These are phyloP conservation scores for Syzygium oleosum DNA, from an alignment of 345 rosid species.

Conservation along the genomic window DNA sequence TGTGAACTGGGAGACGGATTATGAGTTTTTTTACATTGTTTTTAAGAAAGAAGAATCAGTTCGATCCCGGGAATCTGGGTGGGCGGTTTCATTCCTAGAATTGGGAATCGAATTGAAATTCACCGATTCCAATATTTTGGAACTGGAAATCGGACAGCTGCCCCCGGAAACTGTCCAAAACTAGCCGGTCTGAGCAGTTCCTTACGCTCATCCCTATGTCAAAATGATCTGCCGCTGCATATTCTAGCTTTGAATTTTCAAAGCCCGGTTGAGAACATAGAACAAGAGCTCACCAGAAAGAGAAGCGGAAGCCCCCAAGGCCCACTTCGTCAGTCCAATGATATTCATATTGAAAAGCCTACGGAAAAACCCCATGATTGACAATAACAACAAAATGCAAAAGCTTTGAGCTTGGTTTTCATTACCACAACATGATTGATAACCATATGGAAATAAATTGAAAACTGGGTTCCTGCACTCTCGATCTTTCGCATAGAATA, in stretches of 20 bases:
- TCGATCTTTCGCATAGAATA: background rate
- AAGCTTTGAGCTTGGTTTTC: background rate
- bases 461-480: background rate
- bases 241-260: background rate
- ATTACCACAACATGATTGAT: background rate
- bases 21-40: too few relatives aligned
- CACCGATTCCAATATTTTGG: too few relatives aligned
- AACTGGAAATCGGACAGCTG: too few relatives aligned
- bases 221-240: too few relatives aligned
- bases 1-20: too few relatives aligned
- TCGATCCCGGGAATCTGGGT: too few relatives aligned
- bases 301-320: background rate
- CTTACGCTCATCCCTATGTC: too few relatives aligned
- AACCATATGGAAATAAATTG: background rate
- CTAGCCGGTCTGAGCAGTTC: too few relatives aligned
- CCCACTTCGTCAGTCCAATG: background rate
- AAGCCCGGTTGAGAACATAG: background rate
- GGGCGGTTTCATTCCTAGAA: too few relatives aligned
- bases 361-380: background rate
- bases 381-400: background rate
- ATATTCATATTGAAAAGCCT: background rate
- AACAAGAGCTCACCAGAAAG: background rate
- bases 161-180: too few relatives aligned
- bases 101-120: too few relatives aligned
- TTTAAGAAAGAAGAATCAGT: too few relatives aligned